These are phyloP conservation scores for Protomyces pachydermus DNA, from an alignment of 1,139 yeast genomes.

Conservation along the genomic window DNA sequence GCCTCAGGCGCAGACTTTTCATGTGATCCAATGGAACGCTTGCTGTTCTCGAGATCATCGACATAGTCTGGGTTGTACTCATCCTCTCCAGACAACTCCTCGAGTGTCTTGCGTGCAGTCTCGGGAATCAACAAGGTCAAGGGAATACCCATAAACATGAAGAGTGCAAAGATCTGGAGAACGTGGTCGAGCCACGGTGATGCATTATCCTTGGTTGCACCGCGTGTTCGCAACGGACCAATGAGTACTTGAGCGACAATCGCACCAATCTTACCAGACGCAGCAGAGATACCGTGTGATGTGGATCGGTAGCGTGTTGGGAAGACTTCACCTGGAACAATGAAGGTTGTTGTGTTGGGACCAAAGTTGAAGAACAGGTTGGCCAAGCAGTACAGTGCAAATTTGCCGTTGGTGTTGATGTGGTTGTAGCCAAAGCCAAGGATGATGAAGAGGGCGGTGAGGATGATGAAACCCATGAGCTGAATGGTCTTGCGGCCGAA, in stretches of 20 bases:
- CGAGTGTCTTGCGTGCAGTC: conserved; percentile 51
- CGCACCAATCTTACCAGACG: conserved; percentile 93
- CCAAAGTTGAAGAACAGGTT: conserved; percentile 84
- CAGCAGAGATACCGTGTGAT: conserved; percentile 97
- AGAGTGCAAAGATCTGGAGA: conserved; percentile 85
- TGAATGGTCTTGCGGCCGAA: conserved; percentile 81
- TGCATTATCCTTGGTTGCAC: conserved; percentile 48
- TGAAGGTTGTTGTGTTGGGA: conserved; percentile 93
- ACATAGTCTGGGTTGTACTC: conserved; percentile 2
- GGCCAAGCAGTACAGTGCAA: conserved; percentile 52
- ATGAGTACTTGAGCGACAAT: conserved; percentile 80
- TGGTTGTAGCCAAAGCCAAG: conserved; percentile 25
- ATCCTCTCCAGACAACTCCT: conserved; percentile 21
- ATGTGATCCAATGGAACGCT: background rate
- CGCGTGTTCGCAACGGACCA: conserved; percentile 76
- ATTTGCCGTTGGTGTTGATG: conserved; percentile 47
- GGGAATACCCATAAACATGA: conserved; percentile 74
- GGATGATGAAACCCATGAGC: conserved; percentile 62
- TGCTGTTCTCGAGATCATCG: conserved; percentile 1
- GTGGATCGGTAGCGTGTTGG: conserved; percentile 98
- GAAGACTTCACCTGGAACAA: conserved; percentile 93
- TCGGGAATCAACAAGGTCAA: conserved; percentile 71
- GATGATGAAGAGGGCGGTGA: conserved; percentile 51
- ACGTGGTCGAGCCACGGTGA: conserved; percentile 86
- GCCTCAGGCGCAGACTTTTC: background rate